Evolutionary conservation across 208 protist species (phyloP), one percentile per base, ranked within the genome.

Genomic region (Herpetomonas tarakana): DNA sequence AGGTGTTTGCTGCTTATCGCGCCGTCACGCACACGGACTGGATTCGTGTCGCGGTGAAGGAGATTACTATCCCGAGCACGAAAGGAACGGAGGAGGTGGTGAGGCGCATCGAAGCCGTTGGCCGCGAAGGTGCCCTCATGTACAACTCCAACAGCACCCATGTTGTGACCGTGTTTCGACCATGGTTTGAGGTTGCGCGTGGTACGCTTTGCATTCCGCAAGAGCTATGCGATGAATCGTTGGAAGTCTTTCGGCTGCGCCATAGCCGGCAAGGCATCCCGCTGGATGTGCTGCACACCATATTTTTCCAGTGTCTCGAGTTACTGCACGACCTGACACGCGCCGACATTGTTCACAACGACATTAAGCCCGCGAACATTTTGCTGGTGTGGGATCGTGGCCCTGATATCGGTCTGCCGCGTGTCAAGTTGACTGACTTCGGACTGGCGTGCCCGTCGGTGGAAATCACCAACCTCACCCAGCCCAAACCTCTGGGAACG

Each of bases 311-410:
- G 58, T 62, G 58, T 24, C 44, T 62, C 16, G 3, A 31, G 3
- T 25, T 31, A 2, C 14, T 62, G 58, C 21, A 12, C 46, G 58
- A 38, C 19, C 29, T 62, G 21, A 25, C 52, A 26, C 46, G 29
- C 18, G 35, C 49, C n/a, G 58, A n/a, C 14, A 16, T 62, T n/a
- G 58, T 62, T 24, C 58, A 62, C 31, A 19, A 47, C 28, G 58
- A 62, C 58, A 41, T 62, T 12, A 62, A 62, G 47, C 58, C 58
- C 1, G 46, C 35, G 45, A 62, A 62, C 31, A 46, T 49, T 4
- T 7, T 62, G 21, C 29, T 62, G 29, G 12, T 54, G 18, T 29
- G 35, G 46, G 29, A 41, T 3, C 19, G 30, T 12, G 0, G 9
- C 0, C 26, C 46, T 1, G 22, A 45, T 3, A 6, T 44, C 12